Conservation (phyloP, 2,329 filamentous ascomycete genomes). For the Claviceps spartinae region DNA sequence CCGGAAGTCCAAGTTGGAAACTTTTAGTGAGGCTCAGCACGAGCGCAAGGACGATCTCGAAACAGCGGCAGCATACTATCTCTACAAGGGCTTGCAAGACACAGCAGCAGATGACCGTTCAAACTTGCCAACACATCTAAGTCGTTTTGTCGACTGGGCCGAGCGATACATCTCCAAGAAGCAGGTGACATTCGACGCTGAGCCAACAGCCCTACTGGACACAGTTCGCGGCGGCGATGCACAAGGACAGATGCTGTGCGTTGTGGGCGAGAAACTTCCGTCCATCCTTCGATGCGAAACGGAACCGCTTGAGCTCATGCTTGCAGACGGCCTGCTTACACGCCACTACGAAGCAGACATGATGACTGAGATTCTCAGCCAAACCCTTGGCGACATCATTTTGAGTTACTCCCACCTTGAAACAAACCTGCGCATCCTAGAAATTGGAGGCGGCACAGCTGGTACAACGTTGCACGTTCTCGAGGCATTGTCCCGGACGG, state of each 20-base stretch:
- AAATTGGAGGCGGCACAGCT: conserved; percentile 30
- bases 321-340: conserved; percentile 14
- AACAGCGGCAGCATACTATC: conserved; percentile 10
- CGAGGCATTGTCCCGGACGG: conserved; percentile 1
- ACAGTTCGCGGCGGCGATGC: conserved; percentile 3
- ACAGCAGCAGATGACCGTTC: conserved; percentile 9
- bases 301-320: conserved; percentile 16
- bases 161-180: conserved; percentile 2
- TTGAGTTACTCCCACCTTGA: conserved; percentile 17
- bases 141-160: conserved; percentile 10
- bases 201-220: background rate
- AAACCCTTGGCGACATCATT: background rate
- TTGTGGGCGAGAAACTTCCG: conserved; percentile 11
- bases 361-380: background rate
- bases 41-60: conserved; percentile 9
- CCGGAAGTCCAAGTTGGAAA: background rate
- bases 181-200: conserved; percentile 3
- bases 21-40: conserved; percentile 13
- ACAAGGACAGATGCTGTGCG: conserved; percentile 13
- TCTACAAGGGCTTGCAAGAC: conserved; percentile 10
- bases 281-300: conserved; percentile 13
- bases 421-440: conserved; percentile 27
- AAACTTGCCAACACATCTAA: conserved; percentile 12
- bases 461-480: conserved; percentile 25
- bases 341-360: conserved; percentile 6